Base-by-base conservation (phyloP, 148 eudicot species). In the Polygonum maritimum region DNA sequence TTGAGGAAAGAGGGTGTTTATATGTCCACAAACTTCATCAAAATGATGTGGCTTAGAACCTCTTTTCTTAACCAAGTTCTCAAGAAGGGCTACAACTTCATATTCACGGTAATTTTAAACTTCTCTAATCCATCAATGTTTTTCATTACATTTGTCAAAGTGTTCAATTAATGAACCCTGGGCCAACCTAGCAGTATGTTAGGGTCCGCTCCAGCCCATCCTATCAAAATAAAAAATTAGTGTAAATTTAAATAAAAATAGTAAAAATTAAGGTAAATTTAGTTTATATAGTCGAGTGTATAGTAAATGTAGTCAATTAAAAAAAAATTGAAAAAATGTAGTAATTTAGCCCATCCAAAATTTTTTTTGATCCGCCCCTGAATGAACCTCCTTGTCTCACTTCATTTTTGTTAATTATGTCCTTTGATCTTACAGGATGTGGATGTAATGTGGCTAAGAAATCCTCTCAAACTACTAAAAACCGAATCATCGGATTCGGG, bases 31-130 rank as follows among this genome's bases (percentile, higher is more conserved):
- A 90, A 86, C 12, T 92, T 89, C 58, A 80, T 90, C 57, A 86
- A 86, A 73, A 87, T 92, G 97, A 92, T 92, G 95, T 92, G 97
- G 97, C 77, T 82, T 31, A 83, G 97, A 71, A 90, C 90, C 39
- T 65, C 73, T 4, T 87, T 92, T 69, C 87, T 92, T 1, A 71
- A 74, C 14, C 80, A 83, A 5, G 89, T 90, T 8, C 93, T 92
- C 18, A 82, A 76, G n/a, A 85, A 65, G 35, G 97, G 95, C 10
- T 92, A 89, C 77, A 86, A 78, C 78, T 89, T 89, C 57, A 82
- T 92, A 38, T 90, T 90, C 77, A 89, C 98, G 81, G 98, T 92
- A 85, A 8, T 80, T 58, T 3, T 26, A 26, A 58, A 8, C 33
- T 58, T 22, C 12, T 22, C 19, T 18, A 51, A 5, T 26, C 31